A percentile compares a stretch with the other conserved stretches of the same genome.
Conservation (phyloP, 2,329 filamentous ascomycete species). For the Neonectria faginata region DNA sequence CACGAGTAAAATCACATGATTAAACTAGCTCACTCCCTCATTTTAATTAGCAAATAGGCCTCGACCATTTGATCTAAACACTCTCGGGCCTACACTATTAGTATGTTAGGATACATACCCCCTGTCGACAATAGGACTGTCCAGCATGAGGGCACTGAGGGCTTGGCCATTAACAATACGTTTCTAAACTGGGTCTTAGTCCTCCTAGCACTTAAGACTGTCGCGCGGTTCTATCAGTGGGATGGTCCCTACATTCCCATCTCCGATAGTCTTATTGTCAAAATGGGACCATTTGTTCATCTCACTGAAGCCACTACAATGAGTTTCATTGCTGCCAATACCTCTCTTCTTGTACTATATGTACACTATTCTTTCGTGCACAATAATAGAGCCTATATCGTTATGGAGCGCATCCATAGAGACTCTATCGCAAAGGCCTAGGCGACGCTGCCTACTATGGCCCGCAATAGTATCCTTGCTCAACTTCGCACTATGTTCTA, state of each 20-base stretch:
- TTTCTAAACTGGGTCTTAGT: conserved; percentile 40
- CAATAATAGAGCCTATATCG: conserved; percentile 56
- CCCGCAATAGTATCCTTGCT: conserved; percentile 26
- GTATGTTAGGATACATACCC: conserved; percentile 8
- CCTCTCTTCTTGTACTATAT: conserved; percentile 36
- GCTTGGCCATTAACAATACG: conserved; percentile 48
- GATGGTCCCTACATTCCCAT: conserved; percentile 41
- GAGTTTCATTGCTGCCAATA: conserved; percentile 34
- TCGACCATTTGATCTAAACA: neutral
- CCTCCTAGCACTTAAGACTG: conserved; percentile 45
- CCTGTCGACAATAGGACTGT: conserved; percentile 2
- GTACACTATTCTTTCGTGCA: conserved; percentile 50
- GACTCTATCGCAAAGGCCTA: conserved; percentile 29
- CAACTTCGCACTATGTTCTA: conserved; percentile 39
- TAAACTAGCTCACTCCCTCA: neutral
- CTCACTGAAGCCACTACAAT: conserved; percentile 41
- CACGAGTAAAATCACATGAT: neutral
- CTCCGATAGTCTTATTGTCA: conserved; percentile 43
- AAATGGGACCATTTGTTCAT: conserved; percentile 32
- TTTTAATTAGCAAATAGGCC: neutral
- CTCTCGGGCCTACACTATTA: neutral
- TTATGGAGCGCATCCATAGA: conserved; percentile 56
- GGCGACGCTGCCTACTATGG: conserved; percentile 20
- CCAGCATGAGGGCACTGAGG: conserved; percentile 39
- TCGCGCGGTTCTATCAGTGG: conserved; percentile 40